Conservation (phyloP, 192 early-diverging fungal species). For the Podochytrium sp. region DNA sequence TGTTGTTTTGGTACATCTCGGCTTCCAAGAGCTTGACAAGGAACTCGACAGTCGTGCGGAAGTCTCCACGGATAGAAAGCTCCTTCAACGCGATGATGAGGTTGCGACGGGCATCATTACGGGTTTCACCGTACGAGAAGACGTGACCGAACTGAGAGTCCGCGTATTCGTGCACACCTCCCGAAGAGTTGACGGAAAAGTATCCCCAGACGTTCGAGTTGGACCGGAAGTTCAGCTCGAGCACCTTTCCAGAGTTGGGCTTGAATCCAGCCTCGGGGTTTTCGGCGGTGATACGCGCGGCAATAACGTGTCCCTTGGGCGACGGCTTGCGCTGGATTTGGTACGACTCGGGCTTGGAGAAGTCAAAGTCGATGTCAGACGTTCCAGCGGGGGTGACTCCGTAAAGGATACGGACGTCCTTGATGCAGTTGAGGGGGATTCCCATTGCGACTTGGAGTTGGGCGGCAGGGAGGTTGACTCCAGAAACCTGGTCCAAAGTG, state of each 20-base stretch:
- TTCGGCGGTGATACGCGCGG: constrained; percentile 97
- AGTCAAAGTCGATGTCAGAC: constrained; percentile 94
- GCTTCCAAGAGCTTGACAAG: constrained; percentile 92
- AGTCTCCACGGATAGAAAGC: constrained; percentile 96
- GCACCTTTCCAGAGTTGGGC: constrained; percentile 93
- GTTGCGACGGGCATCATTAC: constrained; percentile 91
- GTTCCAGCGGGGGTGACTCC: constrained; percentile 85
- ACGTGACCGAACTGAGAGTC: constrained; percentile 99
- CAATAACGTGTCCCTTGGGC: constrained; percentile 97
- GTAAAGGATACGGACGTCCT: constrained; percentile 94
- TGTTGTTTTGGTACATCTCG: constrained; percentile 85
- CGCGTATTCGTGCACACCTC: constrained; percentile 98
- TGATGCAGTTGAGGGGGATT: constrained; percentile 92
- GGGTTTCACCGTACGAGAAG: constrained; percentile 94
- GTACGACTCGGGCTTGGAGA: constrained; percentile 71
- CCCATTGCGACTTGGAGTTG: constrained; percentile 99
- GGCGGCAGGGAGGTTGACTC: constrained; percentile 96
- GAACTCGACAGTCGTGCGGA: constrained; percentile 98
- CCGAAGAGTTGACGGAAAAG: constrained; percentile 92
- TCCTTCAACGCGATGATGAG: constrained; percentile 98
- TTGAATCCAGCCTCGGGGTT: constrained; percentile 99
- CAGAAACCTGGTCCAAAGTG: constrained; percentile 61
- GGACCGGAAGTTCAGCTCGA: constrained; percentile 95
- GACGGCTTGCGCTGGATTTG: constrained; percentile 89
- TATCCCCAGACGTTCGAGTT: constrained; percentile 99